Evolutionary conservation across 2,329 filamentous ascomycete species (phyloP).

Genomic region (Claviceps pusilla): DNA sequence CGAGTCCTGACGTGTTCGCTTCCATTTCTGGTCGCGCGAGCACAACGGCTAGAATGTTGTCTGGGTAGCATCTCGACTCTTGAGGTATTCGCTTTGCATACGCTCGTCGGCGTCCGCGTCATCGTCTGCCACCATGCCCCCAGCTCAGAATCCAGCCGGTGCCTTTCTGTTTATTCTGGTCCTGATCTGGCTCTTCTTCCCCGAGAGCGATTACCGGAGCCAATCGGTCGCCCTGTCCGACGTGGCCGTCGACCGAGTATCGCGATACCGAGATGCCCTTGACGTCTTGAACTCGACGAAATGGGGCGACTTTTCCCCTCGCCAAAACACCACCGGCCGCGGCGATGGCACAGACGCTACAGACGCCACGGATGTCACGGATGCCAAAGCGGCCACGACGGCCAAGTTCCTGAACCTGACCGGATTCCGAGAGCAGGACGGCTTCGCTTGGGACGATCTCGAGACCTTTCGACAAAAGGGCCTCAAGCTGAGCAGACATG

Average conservation of each 20-base stretch:
- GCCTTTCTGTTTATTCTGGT: constrained; percentile 17
- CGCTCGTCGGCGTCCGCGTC: background rate
- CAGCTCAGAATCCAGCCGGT: constrained; percentile 25
- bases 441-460: constrained; percentile 65
- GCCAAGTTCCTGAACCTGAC: constrained; percentile 52
- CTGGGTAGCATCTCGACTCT: constrained; percentile 4
- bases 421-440: constrained; percentile 59
- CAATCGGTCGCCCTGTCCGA: constrained; percentile 21
- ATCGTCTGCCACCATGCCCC: constrained; percentile 23
- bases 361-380: too few species aligned
- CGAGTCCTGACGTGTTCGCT: background rate
- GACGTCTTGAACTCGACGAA: constrained; percentile 37
- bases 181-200: constrained; percentile 26
- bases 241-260: constrained; percentile 29
- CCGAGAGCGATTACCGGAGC: constrained; percentile 20
- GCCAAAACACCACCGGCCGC: constrained; percentile 13
- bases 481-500: constrained; percentile 42
- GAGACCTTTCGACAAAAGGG: constrained; percentile 50
- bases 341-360: constrained; percentile 2
- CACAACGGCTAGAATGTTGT: constrained; percentile 6
- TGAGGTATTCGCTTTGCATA: background rate
- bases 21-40: background rate
- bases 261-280: constrained; percentile 37
- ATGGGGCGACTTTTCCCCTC: constrained; percentile 47
- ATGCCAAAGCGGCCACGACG: background rate